Base-by-base conservation (phyloP, 2,329 filamentous ascomycete species). In the Parafenestella ontariensis region DNA sequence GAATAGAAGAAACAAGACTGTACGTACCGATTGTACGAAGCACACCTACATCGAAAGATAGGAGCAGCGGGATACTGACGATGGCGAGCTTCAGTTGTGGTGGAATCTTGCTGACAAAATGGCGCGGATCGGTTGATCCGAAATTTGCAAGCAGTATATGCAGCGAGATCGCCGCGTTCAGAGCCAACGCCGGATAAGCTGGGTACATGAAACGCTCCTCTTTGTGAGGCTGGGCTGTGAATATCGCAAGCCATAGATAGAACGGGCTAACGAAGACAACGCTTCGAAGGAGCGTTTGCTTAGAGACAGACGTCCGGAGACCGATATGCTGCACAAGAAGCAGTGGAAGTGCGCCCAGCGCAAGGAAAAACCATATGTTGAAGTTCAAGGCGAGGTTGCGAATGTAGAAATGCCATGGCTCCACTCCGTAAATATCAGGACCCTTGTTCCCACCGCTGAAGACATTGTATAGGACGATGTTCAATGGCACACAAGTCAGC, bases 181-280 rank as follows among this genome's bases (percentile, higher is more conserved):
- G 82, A 0, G 90, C 89, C 33, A 99, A 82, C 59, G 94, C 92
- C 1, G 95, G 95, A 69, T 99, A 99, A 2, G 87, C 90, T 0
- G 95, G 95, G 69, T 96, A 99, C 93, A 99, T 98, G 80, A 99
- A 99, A 6, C 95, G 85, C 77, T 99, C 95, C 74, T 99, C 95
- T 71, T 99, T 99, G 78, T 99, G 95, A 15, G 95, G 91, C 72
- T 99, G 95, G 8, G 89, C 73, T 0, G 91, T 94, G 78, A 99
- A 98, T 58, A 98, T 95, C 3, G 78, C 85, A 24, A 99, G 83
- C 95, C 95, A 99, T 71, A 97, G 83, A 73, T 98, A 99, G 76
- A 98, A 96, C 0, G 95, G 95, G 0, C 86, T 79, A 49, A 94
- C 81, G 62, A 96, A 91, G 18, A 94, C 85, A 43, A 96, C 68